Base-by-base conservation (phyloP, 257 asterid species). In the Oldenlandia corymbosa region DNA sequence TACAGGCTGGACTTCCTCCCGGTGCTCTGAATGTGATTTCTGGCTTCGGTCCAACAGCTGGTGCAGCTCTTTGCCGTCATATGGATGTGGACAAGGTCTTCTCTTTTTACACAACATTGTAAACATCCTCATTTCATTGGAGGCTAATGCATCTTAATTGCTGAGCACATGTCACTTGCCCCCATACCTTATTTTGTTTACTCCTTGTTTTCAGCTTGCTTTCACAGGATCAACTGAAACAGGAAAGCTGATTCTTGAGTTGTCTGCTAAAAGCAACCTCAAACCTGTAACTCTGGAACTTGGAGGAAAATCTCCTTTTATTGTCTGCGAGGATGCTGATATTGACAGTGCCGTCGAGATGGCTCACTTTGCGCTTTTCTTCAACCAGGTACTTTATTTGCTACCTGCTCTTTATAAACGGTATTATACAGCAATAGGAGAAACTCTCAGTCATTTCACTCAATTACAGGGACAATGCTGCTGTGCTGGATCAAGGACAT, bases 61-160 rank as follows among this genome's bases (percentile, higher is more conserved):
- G 99, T 70, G 94, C 90, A 49, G 84, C 99, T 68, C 99, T 93
- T 64, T 84, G 94, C 80, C 76, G 82, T 71, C 99, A 93, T 78
- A 93, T 90, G 99, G 94, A 90, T 64, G 99, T 93, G 71, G 99
- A 93, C 80, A 87, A 93, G 97, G 99, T 93, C 81, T 49, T 10
- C 5, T 37, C 12, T 68, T n/a, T 49, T 60, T 28, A 14, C 10
- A 14, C 27, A 43, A 26, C 65, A 17, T 45, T 61, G 34, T 20
- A 27, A 43, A 13, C 41, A 28, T 67, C 23, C 2, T 16, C 5
- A 58, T 39, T 67, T 1, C 3, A n/a, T 1, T 21, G 10, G 20
- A 8, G 10, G 23, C 13, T 1, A 12, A 4, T 23, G 10, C 46
- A 49, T 48, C 18, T 36, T 6, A 68, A 18, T 26, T 17, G n/a